Evolutionary conservation across 305 asterid species (phyloP).

Genomic region (Fraxinus dipetala): DNA sequence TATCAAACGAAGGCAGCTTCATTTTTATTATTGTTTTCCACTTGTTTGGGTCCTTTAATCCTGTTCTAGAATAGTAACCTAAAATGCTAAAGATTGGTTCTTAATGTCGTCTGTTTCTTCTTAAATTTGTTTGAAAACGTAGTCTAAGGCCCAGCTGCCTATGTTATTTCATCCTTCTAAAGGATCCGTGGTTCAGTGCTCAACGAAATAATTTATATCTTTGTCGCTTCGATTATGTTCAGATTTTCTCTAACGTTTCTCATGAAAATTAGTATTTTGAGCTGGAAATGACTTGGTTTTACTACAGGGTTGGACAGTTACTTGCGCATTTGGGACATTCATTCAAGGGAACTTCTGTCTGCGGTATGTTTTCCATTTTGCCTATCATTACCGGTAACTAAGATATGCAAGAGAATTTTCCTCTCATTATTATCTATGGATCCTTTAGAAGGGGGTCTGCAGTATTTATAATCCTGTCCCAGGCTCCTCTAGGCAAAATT

Average conservation of each 20-base stretch:
- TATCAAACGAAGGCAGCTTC: neutral
- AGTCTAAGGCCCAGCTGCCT: neutral
- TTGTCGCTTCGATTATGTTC: neutral
- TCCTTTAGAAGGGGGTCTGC: neutral
- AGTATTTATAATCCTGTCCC: neutral
- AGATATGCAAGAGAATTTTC: neutral
- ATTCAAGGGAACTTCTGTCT: conserved; percentile 77
- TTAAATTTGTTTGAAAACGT: neutral
- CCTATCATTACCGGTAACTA: neutral
- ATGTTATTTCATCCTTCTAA: neutral
- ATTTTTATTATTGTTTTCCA: conserved; percentile 6
- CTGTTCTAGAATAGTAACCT: conserved; percentile 4
- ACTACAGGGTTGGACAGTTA: conserved; percentile 81
- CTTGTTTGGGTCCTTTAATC: neutral
- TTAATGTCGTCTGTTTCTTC: neutral
- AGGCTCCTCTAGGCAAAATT: neutral
- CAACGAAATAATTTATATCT: neutral
- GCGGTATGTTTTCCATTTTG: conserved; percentile 46
- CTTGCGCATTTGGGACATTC: conserved; percentile 79
- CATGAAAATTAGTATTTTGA: conserved; percentile 18
- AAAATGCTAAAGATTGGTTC: neutral
- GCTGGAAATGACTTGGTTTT: conserved; percentile 13
- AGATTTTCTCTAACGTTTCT: neutral
- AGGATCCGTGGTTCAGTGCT: neutral
- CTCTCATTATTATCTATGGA: neutral